Evolutionary conservation across 23 red algal species (phyloP), one percentile per base, ranked within the genome.

Genomic region (Gracilaria gracilis): DNA sequence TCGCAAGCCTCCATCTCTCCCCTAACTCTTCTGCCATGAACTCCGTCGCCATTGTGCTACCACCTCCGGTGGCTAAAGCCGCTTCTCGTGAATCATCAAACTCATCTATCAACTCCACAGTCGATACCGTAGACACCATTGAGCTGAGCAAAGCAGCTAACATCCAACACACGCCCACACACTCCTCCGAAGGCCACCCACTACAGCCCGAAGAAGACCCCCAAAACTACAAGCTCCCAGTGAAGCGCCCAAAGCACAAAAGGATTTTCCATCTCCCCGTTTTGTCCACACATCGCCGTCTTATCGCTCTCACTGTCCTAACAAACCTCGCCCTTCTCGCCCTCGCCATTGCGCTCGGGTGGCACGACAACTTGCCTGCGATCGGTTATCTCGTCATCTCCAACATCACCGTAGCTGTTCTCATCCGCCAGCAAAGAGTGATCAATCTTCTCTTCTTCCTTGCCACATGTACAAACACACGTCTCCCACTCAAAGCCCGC

Each of bases 371-470:
- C 23, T 35, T 59, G 29, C 47, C 54, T 17, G 46, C 76, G 16
- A 29, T 81, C 13, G 76, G 28, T 19, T 81, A 81, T 39, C 47
- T 81, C 14, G 76, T 81, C 6, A 81, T 81, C 76, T 81, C 76
- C 54, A 81, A 81, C 47, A 58, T 81, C 76, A 58, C 54, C 20
- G 42, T 81, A 1, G 13, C 76, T 2, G 17, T 81, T 19, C 49
- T 81, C 15, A 81, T 81, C 47, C 47, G 76, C 13, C 76, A 81
- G 37, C 76, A 81, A 54, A 29, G 76, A 81, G 16, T 81, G 1
- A 81, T 81, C 40, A 81, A 81, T 35, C 29, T 81, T 32, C 76
- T 81, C 35, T 81, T 81, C 76, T 55, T 59, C 47, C 23, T 55
- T 21, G 76, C 76, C 37, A 81, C 76, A 11, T 55, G 47, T 55